Evolutionary conservation across 2,329 filamentous ascomycete species (phyloP).

Genomic region (Diaporthe velutina): DNA sequence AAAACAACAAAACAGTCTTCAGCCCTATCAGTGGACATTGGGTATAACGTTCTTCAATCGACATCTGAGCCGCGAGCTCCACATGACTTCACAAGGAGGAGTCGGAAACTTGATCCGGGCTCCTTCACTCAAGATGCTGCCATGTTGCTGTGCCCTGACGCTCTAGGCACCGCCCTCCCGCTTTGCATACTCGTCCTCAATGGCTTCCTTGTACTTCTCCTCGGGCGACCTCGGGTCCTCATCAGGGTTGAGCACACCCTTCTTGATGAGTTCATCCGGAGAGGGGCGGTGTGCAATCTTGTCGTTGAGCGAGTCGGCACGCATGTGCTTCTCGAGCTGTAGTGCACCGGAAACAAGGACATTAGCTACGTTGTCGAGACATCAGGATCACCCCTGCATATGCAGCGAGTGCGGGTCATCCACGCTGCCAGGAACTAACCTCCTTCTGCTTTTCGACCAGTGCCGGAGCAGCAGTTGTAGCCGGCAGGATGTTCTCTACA

Average conservation of each 20-base stretch:
- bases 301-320: slow-evolving; percentile 86
- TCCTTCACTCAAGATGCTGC: neutral
- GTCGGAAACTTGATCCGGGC: neutral
- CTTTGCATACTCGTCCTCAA: slow-evolving; percentile 75
- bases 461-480: slow-evolving; percentile 81
- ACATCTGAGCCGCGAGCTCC: neutral
- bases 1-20: neutral
- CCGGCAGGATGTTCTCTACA: slow-evolving; percentile 87
- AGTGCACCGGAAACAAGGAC: neutral
- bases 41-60: slow-evolving; percentile 4
- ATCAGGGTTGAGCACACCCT: slow-evolving; percentile 76
- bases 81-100: neutral
- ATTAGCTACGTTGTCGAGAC: neutral
- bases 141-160: neutral
- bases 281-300: slow-evolving; percentile 84
- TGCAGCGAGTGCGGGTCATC: neutral
- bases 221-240: slow-evolving; percentile 73
- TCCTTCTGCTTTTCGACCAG: slow-evolving; percentile 86
- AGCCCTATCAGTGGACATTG: neutral
- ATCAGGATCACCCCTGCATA: neutral
- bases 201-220: slow-evolving; percentile 70
- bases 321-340: slow-evolving; percentile 86
- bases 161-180: slow-evolving; percentile 71
- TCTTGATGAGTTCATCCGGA: slow-evolving; percentile 81
- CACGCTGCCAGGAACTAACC: slow-evolving; percentile 50